A percentile compares a stretch with the other conserved stretches of the same genome.
Conservation (phyloP, 306 rosid species). For the Echinosophora koreensis region DNA sequence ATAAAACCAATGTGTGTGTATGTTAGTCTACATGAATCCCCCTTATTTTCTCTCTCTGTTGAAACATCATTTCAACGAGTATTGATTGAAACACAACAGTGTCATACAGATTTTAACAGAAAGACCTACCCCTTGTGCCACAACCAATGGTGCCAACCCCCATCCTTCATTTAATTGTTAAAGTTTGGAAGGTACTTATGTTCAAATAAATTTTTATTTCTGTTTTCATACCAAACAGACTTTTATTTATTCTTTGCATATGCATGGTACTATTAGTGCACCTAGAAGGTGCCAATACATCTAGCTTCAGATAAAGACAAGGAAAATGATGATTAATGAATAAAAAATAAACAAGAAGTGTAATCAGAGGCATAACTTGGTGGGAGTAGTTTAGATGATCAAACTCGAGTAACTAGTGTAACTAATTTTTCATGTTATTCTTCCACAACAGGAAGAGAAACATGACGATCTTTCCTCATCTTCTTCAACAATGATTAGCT, state of each 20-base stretch:
- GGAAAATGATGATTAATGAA: background rate
- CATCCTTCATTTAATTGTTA: too few species aligned
- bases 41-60: too few species aligned
- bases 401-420: conserved; percentile 18
- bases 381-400: conserved; percentile 2
- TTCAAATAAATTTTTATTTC: conserved; percentile 7
- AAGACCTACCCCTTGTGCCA: too few species aligned
- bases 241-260: background rate
- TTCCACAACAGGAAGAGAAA: conserved; percentile 65
- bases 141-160: too few species aligned
- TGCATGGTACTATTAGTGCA: background rate
- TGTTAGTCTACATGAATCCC: too few species aligned
- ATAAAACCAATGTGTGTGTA: too few species aligned
- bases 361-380: conserved; percentile 7
- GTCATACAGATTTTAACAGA: too few species aligned
- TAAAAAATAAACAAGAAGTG: background rate
- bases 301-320: background rate
- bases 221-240: background rate
- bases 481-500: conserved; percentile 91
- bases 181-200: background rate
- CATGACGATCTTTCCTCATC: conserved; percentile 62
- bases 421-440: conserved; percentile 39
- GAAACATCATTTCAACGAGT: too few species aligned
- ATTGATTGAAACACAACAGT: too few species aligned
- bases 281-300: background rate